Evolutionary conservation across 164 flowering plant genomes (phyloP).

Genomic region (Hamamelis virginiana): DNA sequence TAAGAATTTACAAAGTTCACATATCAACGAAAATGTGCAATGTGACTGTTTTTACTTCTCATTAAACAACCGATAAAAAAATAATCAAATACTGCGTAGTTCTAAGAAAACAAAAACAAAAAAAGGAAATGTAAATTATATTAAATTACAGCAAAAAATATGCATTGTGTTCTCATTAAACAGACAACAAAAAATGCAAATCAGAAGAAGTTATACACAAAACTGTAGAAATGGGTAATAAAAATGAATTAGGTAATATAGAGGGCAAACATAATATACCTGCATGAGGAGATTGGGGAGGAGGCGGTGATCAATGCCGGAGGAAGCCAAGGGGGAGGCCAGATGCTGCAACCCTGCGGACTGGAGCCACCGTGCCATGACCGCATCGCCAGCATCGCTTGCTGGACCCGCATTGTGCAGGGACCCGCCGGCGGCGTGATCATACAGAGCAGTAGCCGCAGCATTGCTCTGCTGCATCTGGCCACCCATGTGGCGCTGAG

Average conservation of each 20-base stretch:
- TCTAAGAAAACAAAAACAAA: too few species aligned
- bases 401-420: conserved; percentile 52
- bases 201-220: neutral
- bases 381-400: conserved; percentile 90
- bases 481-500: conserved; percentile 97
- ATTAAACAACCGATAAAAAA: too few species aligned
- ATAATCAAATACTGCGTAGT: too few species aligned
- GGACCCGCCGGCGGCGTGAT: conserved; percentile 60
- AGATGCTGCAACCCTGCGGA: conserved; percentile 99
- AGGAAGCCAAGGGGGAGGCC: conserved; percentile 89
- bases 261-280: conserved; percentile 34
- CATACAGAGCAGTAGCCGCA: conserved; percentile 85
- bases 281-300: conserved; percentile 90
- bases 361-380: conserved; percentile 98
- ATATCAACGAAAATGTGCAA: too few species aligned
- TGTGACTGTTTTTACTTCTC: too few species aligned
- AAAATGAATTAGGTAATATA: neutral
- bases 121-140: neutral
- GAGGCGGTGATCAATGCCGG: conserved; percentile 72
- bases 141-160: neutral
- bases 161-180: neutral
- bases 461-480: conserved; percentile 97
- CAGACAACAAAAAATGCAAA: neutral
- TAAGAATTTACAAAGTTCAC: too few species aligned
- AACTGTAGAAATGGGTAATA: neutral